Percentiles rank a stretch among this genome's conserved stretches.
Conservation (phyloP, 148 eudicot species). For the Drosera capensis region DNA sequence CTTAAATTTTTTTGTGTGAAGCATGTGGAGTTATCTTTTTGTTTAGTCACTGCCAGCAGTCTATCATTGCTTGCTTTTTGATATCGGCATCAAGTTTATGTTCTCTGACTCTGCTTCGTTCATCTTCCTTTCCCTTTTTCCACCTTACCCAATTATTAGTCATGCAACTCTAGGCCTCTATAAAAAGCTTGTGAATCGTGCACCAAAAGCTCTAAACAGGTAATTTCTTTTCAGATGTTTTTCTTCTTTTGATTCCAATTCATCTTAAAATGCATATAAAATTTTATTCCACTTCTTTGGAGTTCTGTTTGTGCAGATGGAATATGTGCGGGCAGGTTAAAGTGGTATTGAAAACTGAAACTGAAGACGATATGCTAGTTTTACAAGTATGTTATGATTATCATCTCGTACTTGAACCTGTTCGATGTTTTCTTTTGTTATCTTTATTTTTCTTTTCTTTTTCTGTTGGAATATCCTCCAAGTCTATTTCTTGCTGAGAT, state of each 20-base stretch:
- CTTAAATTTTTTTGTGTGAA: too few relatives aligned
- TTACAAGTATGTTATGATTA: constrained; percentile 42
- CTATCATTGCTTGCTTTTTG: too few relatives aligned
- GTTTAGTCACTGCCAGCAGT: too few relatives aligned
- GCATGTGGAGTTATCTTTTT: too few relatives aligned
- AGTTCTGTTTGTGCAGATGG: constrained; percentile 47
- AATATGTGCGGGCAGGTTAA: constrained; percentile 99
- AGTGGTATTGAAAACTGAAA: constrained; percentile 91
- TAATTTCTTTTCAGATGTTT: too few relatives aligned
- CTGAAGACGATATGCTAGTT: constrained; percentile 78
- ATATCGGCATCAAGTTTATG: not conserved
- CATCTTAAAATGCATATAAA: too few relatives aligned
- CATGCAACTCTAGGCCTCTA: constrained; percentile 97
- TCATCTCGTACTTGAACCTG: not conserved
- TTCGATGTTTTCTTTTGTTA: too few relatives aligned
- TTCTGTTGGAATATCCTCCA: too few relatives aligned
- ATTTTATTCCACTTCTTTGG: constrained; percentile 1
- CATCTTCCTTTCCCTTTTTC: not conserved
- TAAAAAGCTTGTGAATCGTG: constrained; percentile 72
- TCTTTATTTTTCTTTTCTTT: too few relatives aligned
- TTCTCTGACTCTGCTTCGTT: not conserved
- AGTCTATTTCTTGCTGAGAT: too few relatives aligned
- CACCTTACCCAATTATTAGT: constrained; percentile 17
- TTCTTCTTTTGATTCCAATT: too few relatives aligned
- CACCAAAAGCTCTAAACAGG: constrained; percentile 88